phyloP scores from a whole-genome alignment of 306 rosid species.

The Styphnolobium japonicum region DNA sequence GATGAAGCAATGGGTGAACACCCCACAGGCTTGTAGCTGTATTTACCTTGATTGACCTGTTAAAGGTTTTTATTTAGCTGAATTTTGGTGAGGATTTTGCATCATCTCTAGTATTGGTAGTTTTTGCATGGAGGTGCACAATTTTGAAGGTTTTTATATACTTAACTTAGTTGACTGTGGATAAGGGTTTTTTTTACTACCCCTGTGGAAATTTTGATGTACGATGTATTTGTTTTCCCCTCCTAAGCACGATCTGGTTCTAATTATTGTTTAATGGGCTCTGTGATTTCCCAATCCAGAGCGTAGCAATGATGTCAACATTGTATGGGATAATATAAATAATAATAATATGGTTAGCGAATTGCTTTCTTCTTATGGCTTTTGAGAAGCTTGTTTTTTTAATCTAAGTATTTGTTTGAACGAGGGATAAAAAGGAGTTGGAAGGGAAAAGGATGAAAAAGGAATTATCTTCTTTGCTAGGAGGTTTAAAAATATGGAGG shows the following conservation, averaged over 20 bases:
- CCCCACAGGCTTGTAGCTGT: background rate
- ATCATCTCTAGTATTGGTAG: background rate
- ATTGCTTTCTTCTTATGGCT: too few relatives aligned
- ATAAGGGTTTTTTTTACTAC: background rate
- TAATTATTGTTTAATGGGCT: background rate
- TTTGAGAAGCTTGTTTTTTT: too few relatives aligned
- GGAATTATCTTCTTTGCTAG: too few relatives aligned
- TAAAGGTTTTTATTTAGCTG: background rate
- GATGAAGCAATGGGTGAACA: constrained; percentile 7
- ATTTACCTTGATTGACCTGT: background rate
- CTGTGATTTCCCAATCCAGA: background rate
- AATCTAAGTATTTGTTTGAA: too few relatives aligned
- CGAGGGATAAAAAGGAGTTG: too few relatives aligned
- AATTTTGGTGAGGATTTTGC: constrained; percentile 1
- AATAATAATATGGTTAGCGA: background rate
- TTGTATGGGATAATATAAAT: background rate
- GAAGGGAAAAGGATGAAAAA: too few relatives aligned
- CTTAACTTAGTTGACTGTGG: background rate
- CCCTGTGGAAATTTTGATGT: background rate
- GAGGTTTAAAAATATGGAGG: too few relatives aligned
- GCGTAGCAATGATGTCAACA: background rate
- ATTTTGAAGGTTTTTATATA: background rate
- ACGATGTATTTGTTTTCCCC: background rate
- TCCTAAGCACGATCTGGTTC: background rate
- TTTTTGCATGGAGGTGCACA: constrained; percentile 1